phyloP scores from a whole-genome alignment of 192 early-diverging fungal genomes.

The Gryganskiella cystojenkinii region DNA sequence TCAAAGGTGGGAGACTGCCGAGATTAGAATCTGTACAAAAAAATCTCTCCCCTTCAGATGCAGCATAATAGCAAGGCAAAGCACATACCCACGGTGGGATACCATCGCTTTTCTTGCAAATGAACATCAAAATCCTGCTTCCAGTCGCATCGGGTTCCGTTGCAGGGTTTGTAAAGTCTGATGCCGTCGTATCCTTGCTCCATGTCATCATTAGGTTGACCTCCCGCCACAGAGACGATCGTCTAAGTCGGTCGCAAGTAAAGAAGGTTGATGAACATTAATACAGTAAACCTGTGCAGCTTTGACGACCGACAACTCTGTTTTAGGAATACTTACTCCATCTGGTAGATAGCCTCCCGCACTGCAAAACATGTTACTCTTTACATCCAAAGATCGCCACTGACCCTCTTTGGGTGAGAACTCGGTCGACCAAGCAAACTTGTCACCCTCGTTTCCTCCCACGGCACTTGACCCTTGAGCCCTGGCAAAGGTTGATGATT shows the following conservation, averaged over 20 bases:
- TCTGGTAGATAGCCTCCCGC: conserved; percentile 51
- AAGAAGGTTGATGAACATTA: too few species aligned
- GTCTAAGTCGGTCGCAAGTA: too few species aligned
- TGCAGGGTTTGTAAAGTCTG: conserved; percentile 55
- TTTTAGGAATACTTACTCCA: conserved; percentile 18
- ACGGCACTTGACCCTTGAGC: conserved; percentile 18
- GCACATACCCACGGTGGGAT: conserved; percentile 55
- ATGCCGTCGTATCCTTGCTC: conserved; percentile 55
- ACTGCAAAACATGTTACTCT: conserved; percentile 51
- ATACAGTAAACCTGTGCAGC: too few species aligned
- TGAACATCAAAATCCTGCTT: conserved; percentile 49
- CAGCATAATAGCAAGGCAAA: too few species aligned
- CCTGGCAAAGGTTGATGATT: conserved; percentile 30
- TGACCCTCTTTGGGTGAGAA: conserved; percentile 33
- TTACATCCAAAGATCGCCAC: conserved; percentile 31
- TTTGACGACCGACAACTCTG: background rate
- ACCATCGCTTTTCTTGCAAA: conserved; percentile 60
- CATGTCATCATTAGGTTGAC: conserved; percentile 21
- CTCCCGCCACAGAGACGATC: conserved; percentile 33
- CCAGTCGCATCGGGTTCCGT: conserved; percentile 56
- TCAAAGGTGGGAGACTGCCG: too few species aligned
- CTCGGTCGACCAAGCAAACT: conserved; percentile 50
- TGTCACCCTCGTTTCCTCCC: conserved; percentile 21
- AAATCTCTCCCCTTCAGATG: too few species aligned
- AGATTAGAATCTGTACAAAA: too few species aligned